These are phyloP conservation scores for Lentinula detonsa DNA, from an alignment of 768 basidiomycete genomes.

Conservation along the genomic window DNA sequence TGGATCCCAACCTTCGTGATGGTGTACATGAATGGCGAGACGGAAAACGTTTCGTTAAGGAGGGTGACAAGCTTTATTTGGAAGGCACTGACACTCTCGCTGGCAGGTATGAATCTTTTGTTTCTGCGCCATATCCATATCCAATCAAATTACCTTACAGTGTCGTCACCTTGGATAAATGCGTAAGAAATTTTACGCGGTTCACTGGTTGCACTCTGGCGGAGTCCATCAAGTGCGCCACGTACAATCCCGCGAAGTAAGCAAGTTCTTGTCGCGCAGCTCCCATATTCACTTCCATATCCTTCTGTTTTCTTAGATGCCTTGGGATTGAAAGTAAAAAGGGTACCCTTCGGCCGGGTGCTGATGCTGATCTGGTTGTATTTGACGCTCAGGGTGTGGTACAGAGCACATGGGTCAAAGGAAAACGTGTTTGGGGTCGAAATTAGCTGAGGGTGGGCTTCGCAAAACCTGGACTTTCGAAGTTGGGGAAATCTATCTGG, in stretches of 20 bases:
- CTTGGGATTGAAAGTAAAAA: constrained; percentile 76
- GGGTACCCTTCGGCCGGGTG: constrained; percentile 76
- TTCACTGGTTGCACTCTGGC: constrained; percentile 83
- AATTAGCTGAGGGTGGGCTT: constrained; percentile 7
- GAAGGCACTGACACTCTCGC: constrained; percentile 87
- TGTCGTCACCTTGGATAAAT: constrained; percentile 78
- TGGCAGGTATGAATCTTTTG: constrained; percentile 53
- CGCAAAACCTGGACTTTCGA: neutral
- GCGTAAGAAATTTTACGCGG: constrained; percentile 76
- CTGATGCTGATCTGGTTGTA: constrained; percentile 80
- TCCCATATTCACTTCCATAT: neutral
- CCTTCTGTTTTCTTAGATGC: constrained; percentile 38
- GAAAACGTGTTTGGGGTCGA: constrained; percentile 58
- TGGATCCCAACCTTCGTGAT: constrained; percentile 80
- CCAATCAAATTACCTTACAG: constrained; percentile 24
- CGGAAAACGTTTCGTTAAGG: constrained; percentile 72
- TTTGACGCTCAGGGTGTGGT: constrained; percentile 64
- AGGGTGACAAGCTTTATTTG: constrained; percentile 73
- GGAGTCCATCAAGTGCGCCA: constrained; percentile 82
- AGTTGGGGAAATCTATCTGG: no score
- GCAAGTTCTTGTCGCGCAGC: constrained; percentile 12
- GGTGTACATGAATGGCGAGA: constrained; percentile 88
- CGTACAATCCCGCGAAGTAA: constrained; percentile 77
- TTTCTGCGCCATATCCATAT: neutral
- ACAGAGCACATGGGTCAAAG: constrained; percentile 71